These are phyloP conservation scores for Exutisphaerella laricina DNA, from an alignment of 2,329 filamentous ascomycete species.

Conservation along the genomic window DNA sequence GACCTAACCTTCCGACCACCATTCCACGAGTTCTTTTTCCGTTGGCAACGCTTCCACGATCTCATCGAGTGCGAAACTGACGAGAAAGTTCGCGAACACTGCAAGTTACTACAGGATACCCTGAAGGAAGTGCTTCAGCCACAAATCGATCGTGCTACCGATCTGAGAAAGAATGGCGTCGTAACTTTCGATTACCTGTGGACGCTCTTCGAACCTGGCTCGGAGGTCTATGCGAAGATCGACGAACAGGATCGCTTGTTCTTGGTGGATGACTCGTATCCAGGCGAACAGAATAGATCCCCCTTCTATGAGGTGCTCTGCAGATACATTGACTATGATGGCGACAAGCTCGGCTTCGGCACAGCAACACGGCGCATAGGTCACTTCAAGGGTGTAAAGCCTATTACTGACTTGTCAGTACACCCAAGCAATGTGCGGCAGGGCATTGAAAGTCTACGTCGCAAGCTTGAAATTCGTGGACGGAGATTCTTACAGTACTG, in stretches of 20 bases:
- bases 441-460: background rate
- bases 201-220: background rate
- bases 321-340: constrained; percentile 1
- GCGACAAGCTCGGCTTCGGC: constrained; percentile 2
- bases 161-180: background rate
- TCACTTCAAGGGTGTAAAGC: background rate
- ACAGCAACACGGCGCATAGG: background rate
- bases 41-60: constrained; percentile 1
- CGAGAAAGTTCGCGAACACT: constrained; percentile 1
- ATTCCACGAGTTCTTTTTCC: background rate
- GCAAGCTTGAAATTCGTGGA: background rate
- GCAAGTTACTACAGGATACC: constrained; percentile 1
- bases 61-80: background rate
- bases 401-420: background rate
- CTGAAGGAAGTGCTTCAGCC: constrained; percentile 2
- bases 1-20: background rate
- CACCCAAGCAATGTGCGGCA: background rate
- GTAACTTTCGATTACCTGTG: background rate
- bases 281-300: background rate
- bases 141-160: background rate
- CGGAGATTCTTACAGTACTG: constrained; percentile 3
- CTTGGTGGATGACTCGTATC: constrained; percentile 5
- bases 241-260: constrained; percentile 3
- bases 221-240: background rate
- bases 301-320: background rate